Conservation (phyloP, 2,329 filamentous ascomycete species). For the Berkeleyomyces basicola region DNA sequence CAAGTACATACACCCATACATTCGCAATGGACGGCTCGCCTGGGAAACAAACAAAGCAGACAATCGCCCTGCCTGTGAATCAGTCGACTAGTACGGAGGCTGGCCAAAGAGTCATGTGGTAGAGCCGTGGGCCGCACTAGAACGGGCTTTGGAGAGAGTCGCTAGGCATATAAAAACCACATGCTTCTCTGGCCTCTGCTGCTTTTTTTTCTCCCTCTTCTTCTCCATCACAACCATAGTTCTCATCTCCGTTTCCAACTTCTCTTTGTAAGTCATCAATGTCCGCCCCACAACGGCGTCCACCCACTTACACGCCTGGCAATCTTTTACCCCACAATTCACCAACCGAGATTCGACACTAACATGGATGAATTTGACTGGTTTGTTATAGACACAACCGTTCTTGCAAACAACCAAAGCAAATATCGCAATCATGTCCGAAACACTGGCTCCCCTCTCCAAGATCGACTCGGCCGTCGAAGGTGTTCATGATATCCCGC, state of each 20-base stretch:
- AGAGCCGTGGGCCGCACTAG: background rate
- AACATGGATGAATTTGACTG: background rate
- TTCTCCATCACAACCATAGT: background rate
- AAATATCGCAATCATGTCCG: conserved; percentile 23
- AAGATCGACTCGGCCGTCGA: conserved; percentile 89
- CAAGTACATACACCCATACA: no score
- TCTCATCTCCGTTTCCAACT: background rate
- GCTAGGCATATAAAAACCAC: background rate
- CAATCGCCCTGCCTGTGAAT: background rate
- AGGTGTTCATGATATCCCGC: conserved; percentile 32
- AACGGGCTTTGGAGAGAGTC: background rate
- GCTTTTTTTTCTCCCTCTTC: background rate
- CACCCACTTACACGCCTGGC: background rate
- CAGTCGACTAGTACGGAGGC: background rate
- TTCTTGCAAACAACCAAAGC: background rate
- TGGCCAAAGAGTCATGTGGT: background rate
- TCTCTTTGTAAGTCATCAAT: background rate
- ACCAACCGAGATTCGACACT: background rate
- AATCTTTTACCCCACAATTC: background rate
- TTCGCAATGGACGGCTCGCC: background rate
- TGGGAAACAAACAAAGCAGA: background rate
- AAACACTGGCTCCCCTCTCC: conserved; percentile 38
- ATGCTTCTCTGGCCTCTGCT: background rate
- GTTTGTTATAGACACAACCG: background rate
- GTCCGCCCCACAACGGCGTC: background rate